Evolutionary conservation across 2,329 filamentous ascomycete genomes (phyloP).

Genomic region (Rasamsonia emersonii): DNA sequence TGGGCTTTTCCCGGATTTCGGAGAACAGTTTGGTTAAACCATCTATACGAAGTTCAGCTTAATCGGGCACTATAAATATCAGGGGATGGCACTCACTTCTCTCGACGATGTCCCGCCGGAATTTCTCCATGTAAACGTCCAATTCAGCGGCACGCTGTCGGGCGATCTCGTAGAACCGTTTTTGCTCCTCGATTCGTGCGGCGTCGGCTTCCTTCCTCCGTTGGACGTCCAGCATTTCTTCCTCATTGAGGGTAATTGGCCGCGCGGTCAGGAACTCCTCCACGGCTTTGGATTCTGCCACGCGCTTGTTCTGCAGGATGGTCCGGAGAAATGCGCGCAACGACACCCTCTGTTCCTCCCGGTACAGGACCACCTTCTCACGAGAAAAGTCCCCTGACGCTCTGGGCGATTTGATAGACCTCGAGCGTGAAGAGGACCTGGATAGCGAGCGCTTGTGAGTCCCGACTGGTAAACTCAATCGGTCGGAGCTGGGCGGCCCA

Average conservation of each 20-base stretch:
- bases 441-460: constrained; percentile 23
- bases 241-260: constrained; percentile 67
- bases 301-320: constrained; percentile 72
- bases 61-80: constrained; percentile 21
- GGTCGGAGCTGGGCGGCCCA: constrained; percentile 9
- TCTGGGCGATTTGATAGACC: constrained; percentile 13
- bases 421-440: constrained; percentile 18
- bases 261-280: constrained; percentile 69
- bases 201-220: constrained; percentile 75
- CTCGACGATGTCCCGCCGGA: constrained; percentile 59
- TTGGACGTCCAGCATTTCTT: constrained; percentile 74
- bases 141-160: constrained; percentile 81
- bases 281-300: constrained; percentile 75
- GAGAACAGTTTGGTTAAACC: constrained; percentile 86
- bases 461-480: constrained; percentile 18
- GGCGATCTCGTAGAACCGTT: constrained; percentile 91
- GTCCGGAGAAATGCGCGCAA: constrained; percentile 83
- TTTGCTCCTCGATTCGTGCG: constrained; percentile 84
- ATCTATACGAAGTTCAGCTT: constrained; percentile 39
- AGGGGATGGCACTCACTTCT: constrained; percentile 48
- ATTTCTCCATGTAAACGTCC: constrained; percentile 93
- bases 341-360: constrained; percentile 86
- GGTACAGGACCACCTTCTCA: constrained; percentile 58
- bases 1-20: constrained; percentile 85
- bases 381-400: constrained; percentile 34